Evolutionary conservation across 2,329 filamentous ascomycete genomes (phyloP), one percentile per base, ranked within the genome.

Genomic region (Camillea tinctor): DNA sequence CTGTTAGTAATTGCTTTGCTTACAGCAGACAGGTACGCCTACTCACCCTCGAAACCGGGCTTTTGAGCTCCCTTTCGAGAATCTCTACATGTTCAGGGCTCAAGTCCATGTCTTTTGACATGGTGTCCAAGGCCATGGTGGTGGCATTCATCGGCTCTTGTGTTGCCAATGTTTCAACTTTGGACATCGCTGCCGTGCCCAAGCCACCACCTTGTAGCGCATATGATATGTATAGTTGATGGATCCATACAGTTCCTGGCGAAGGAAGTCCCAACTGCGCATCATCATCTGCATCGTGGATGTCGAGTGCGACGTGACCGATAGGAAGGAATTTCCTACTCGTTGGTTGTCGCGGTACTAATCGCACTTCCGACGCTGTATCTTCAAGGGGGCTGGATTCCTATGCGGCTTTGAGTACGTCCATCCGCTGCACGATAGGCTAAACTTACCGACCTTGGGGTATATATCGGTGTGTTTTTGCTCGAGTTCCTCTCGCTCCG

Each of bases 141-240:
- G 68, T 72, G n/a, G 68, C 73, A 56, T 70, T 68, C 60, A 76
- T 68, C 15, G 76, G 73, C 48, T 70, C 58, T 48, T 63, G 60
- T 8, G 69, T 57, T 15, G 74, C 74, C 57, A 75, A 55, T 21
- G 59, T 62, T 58, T 79, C 77, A 49, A 71, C 64, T 40, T 70
- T 64, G 4, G 64, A 66, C 74, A 79, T 79, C 26, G 75, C 70
- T 15, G 67, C 69, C 53, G 70, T 68, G 54, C 76, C 76, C 21
- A 75, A 69, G 4, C 77, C 76, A 40, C 69, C 66, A 15, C 67
- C 62, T 60, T 77, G 77, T 26, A 79, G 66, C 1, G 70, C 70
- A 64, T 70, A 71, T 48, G 77, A 79, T 58, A 80, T 71, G 66
- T 76, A 80, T 19, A 80, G 71, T 6, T 71, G 72, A 55, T 76